These are phyloP conservation scores for Agaricales sp. DNA, from an alignment of 1,284 basidiomycete species.

Conservation along the genomic window DNA sequence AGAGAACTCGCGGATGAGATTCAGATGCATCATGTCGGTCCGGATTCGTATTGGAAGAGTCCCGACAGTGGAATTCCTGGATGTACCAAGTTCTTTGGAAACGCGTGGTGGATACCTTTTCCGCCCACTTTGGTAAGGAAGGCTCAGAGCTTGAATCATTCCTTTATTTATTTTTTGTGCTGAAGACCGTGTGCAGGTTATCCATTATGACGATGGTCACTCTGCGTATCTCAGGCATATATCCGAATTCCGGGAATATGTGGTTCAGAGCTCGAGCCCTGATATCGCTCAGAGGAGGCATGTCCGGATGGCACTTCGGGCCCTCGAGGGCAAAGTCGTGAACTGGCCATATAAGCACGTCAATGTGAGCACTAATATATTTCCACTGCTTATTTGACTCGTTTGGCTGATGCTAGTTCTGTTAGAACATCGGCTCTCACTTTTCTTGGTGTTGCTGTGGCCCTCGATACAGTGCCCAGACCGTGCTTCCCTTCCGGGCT, in stretches of 20 bases:
- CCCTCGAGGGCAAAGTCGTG: constrained; percentile 57
- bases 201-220: constrained; percentile 62
- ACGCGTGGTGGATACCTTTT: constrained; percentile 73
- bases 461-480: constrained; percentile 37
- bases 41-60: constrained; percentile 58
- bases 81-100: constrained; percentile 54
- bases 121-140: constrained; percentile 58
- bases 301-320: constrained; percentile 56
- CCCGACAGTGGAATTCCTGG: constrained; percentile 18
- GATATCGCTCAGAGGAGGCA: constrained; percentile 44
- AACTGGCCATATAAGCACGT: constrained; percentile 57
- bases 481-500: constrained; percentile 35
- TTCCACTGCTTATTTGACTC: constrained; percentile 5
- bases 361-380: constrained; percentile 33
- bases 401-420: neutral
- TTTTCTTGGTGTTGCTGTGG: constrained; percentile 31
- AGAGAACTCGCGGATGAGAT: constrained; percentile 39
- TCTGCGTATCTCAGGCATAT: constrained; percentile 37
- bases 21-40: constrained; percentile 46
- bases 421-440: constrained; percentile 34
- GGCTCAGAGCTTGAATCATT: too few species aligned
- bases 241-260: constrained; percentile 48
- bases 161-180: neutral
- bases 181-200: constrained; percentile 31
- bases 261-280: constrained; percentile 51